Conservation (phyloP, 176 grass and related monocot genomes). For the Aegilops sharonensis region DNA sequence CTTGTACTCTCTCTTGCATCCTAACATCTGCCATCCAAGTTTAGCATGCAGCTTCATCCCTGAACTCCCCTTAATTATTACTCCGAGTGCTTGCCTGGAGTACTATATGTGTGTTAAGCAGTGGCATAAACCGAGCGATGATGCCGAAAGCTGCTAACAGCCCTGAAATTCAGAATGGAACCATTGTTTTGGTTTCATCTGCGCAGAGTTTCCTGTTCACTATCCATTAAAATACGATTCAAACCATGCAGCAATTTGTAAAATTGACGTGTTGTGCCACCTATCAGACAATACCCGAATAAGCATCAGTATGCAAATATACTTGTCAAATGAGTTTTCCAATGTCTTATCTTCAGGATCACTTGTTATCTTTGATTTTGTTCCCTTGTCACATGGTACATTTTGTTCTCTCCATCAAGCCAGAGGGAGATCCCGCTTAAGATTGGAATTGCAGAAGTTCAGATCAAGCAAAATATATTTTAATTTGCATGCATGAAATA, state of each 20-base stretch:
- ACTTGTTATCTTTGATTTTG: not conserved
- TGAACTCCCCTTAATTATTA: not conserved
- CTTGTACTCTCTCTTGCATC: not conserved
- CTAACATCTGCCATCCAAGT: not conserved
- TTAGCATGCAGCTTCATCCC: not conserved
- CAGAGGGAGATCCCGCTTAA: not conserved
- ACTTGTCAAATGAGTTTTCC: not conserved
- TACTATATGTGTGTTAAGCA: not conserved
- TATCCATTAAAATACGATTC: not conserved
- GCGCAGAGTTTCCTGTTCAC: not conserved
- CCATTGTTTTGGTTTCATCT: not conserved
- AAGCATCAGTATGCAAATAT: not conserved
- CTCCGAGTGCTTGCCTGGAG: too few relatives aligned
- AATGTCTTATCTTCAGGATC: not conserved
- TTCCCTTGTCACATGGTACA: not conserved
- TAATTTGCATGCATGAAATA: not conserved
- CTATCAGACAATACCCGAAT: conserved; percentile 3
- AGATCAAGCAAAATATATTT: conserved; percentile 11
- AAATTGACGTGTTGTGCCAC: not conserved
- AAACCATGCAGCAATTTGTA: not conserved
- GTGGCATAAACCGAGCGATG: not conserved
- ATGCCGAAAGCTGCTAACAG: not conserved
- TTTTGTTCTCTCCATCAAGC: not conserved
- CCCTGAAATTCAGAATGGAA: too few relatives aligned
- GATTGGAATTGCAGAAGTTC: not conserved